Evolutionary conservation across 75 land plant genomes (phyloP).

Genomic region (Sequoia sempervirens): DNA sequence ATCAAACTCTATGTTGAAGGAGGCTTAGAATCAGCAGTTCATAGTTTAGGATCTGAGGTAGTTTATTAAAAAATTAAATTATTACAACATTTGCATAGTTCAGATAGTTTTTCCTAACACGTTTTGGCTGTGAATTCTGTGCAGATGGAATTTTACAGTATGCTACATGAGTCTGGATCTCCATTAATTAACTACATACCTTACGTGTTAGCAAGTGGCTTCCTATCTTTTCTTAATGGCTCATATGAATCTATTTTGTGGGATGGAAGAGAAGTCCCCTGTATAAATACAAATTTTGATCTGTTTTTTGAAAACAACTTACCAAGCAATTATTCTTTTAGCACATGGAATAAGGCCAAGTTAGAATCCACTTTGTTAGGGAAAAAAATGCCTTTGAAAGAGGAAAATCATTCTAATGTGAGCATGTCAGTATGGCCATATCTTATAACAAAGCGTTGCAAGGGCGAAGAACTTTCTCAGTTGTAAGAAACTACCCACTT

Average conservation of each 20-base stretch:
- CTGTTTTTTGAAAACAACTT: not conserved
- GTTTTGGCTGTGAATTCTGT: slow-evolving; percentile 10
- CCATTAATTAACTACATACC: slow-evolving; percentile 63
- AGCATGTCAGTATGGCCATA: slow-evolving; percentile 67
- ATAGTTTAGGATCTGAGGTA: slow-evolving; percentile 87
- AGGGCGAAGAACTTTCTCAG: slow-evolving; percentile 71
- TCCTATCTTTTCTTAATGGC: slow-evolving; percentile 52
- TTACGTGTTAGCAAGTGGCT: slow-evolving; percentile 72
- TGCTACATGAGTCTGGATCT: slow-evolving; percentile 42
- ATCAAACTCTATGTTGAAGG: slow-evolving; percentile 88
- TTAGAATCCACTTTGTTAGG: slow-evolving; percentile 33
- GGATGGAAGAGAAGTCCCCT: slow-evolving; percentile 72
- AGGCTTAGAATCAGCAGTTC: slow-evolving; percentile 52
- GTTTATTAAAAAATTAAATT: not conserved
- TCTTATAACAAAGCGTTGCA: slow-evolving; percentile 70
- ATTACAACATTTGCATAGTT: not conserved
- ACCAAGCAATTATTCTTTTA: slow-evolving; percentile 39
- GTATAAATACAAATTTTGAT: slow-evolving; percentile 27
- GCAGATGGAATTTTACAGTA: slow-evolving; percentile 85
- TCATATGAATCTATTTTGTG: slow-evolving; percentile 43
- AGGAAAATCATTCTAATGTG: slow-evolving; percentile 8
- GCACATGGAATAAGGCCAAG: slow-evolving; percentile 51
- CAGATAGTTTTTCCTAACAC: not conserved
- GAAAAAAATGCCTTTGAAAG: slow-evolving; percentile 9
- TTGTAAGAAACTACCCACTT: slow-evolving; percentile 43